Evolutionary conservation across 2,329 filamentous ascomycete genomes (phyloP).

Genomic region (Diaporthe eres): DNA sequence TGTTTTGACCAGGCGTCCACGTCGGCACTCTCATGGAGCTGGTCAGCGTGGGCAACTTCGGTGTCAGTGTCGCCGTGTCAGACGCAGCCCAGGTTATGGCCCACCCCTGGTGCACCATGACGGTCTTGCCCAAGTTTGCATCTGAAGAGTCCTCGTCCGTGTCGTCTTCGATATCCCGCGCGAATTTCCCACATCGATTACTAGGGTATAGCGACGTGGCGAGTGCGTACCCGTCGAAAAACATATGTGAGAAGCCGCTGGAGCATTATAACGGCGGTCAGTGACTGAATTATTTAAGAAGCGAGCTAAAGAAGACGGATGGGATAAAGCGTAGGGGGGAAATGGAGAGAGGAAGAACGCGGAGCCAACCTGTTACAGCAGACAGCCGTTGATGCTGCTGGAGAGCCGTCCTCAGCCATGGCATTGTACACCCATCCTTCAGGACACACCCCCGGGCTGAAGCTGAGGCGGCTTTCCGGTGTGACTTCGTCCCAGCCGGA

Average conservation of each 20-base stretch:
- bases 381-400: background rate
- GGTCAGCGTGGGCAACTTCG: background rate
- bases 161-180: background rate
- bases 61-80: constrained; percentile 12
- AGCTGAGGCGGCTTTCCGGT: background rate
- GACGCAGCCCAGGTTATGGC: constrained; percentile 11
- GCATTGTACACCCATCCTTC: constrained; percentile 10
- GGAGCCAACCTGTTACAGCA: constrained; percentile 3
- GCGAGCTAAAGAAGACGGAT: background rate
- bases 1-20: background rate
- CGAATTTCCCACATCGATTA: background rate
- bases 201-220: background rate
- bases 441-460: constrained; percentile 10
- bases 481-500: background rate
- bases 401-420: background rate
- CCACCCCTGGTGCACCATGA: constrained; percentile 6
- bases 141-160: background rate
- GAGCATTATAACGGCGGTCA: background rate
- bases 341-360: too few species aligned
- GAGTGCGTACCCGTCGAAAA: background rate
- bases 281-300: background rate
- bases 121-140: background rate
- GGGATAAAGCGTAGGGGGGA: background rate
- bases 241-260: background rate
- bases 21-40: background rate